Base-by-base conservation (phyloP, 1,284 basidiomycete genomes). In the Ceratobasidium sp. region DNA sequence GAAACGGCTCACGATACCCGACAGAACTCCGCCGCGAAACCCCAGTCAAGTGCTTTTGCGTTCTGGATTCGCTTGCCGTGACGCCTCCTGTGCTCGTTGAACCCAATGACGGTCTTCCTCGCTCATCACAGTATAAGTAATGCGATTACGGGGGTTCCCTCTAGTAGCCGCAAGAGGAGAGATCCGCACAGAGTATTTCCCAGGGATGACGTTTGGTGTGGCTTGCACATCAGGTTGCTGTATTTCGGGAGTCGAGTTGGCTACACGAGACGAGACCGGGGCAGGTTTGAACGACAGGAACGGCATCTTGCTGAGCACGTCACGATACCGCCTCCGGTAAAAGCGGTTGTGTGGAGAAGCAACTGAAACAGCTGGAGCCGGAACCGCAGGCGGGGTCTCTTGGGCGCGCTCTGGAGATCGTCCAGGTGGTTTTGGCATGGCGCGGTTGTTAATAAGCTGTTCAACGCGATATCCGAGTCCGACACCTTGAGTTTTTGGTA, bases 271-370 rank as follows among this genome's bases (percentile, higher is more conserved):
- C 22, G 68, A 34, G 34, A n/a, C 19, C 19, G 16, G 29, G 2
- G 68, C 22, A 24, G 68, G 54, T 77, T 84, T 85, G n/a, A 74
- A 74, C 1, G 81, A 82, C 14, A 92, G 81, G 41, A 88, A 80
- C 0, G 92, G 92, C 24, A 89, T 76, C 27, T 84, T 84, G 16
- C 83, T 83, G 3, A 93, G 82, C 22, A 93, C 83, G 48, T 84
- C 82, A 74, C 85, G 87, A 77, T 90, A 93, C 69, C 90, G 85
- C 63, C 91, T 84, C 64, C 90, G 87, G 75, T 93, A 79, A 85
- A 90, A 92, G 75, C 90, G 84, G 61, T 82, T 83, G 24, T 85
- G 84, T 76, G 85, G 83, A n/a, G 63, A 78, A 27, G 77, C 63
- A 59, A 78, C 77, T 19, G 73, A 78, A 63, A 66, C 3, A 31